Base-by-base conservation (phyloP, 768 basidiomycete genomes). In the Boletus tylopilopsis region DNA sequence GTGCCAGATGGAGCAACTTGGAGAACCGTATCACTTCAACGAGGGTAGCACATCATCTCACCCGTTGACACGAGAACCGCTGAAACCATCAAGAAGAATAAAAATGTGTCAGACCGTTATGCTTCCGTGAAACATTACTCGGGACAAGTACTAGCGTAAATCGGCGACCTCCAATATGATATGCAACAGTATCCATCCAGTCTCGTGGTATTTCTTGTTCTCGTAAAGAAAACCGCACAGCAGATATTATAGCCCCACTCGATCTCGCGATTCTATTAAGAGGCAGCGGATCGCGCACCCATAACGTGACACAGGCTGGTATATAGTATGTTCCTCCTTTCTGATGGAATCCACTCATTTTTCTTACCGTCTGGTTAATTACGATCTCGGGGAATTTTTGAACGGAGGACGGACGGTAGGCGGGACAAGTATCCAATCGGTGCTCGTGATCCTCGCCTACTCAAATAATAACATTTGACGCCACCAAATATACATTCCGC, bases 331-430 rank as follows among this genome's bases (percentile, higher is more conserved):
- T n/a, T 43, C 16, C 19, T 9, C 27, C 38, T 16, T 48, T 47
- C n/a, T 38, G 23, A n/a, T 3, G 27, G 16, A 12, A 35, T 47
- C 45, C 42, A 37, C 10, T 49, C 42, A 22, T 39, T 58, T 32
- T 64, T 49, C 16, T 67, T 64, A 25, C 62, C 63, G 71, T 71
- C 47, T 43, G 68, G 58, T 30, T 30, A 22, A 51, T 60, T 29
- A 22, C 34, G 50, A 49, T 40, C 35, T 29, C 11, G 9, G 11
- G 4, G 15, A 13, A 34, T 40, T 39, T 27, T 24, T 44, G 7
- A 39, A 5, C 12, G 16, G 10, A 44, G 22, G 18, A 19, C 16
- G 22, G 18, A 19, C 16, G 23, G 16, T 9, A 27, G 32, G 13
- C 18, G 37, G 21, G 15, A 13, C 32, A 16, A 4, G 29, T 10